These are phyloP conservation scores for Madurella fahalii DNA, from an alignment of 2,329 filamentous ascomycete genomes.

Conservation along the genomic window DNA sequence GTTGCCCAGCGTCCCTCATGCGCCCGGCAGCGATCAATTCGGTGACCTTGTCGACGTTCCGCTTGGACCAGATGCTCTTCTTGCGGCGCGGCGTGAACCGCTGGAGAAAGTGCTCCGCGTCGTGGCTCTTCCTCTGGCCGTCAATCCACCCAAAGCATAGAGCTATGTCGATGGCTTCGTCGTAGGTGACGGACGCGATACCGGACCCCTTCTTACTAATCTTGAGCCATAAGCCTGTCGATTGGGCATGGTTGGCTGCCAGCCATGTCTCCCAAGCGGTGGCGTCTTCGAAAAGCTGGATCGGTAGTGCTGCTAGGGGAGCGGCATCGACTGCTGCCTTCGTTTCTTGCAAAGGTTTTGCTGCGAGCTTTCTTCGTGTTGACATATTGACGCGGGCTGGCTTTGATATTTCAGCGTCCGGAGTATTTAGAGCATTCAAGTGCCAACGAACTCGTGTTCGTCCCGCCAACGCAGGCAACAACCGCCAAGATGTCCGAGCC, in stretches of 20 bases:
- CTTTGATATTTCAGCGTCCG: not conserved
- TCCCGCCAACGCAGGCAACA: not conserved
- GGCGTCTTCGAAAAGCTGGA: slow-evolving; percentile 29
- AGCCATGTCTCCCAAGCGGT: slow-evolving; percentile 38
- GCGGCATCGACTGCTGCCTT: not conserved
- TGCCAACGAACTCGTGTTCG: not conserved
- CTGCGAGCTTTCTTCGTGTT: slow-evolving; percentile 5
- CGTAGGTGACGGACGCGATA: slow-evolving; percentile 43
- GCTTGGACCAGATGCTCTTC: slow-evolving; percentile 55
- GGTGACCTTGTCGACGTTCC: slow-evolving; percentile 52
- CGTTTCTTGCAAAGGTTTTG: slow-evolving; percentile 1
- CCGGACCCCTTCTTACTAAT: slow-evolving; percentile 45
- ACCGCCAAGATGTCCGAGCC: not conserved
- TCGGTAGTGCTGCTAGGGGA: slow-evolving; percentile 13
- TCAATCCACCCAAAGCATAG: slow-evolving; percentile 63
- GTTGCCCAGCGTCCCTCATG: slow-evolving; percentile 46
- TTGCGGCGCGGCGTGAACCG: slow-evolving; percentile 55
- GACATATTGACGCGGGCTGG: not conserved
- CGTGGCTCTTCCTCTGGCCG: slow-evolving; percentile 46
- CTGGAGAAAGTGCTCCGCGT: slow-evolving; percentile 48
- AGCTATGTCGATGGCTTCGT: slow-evolving; percentile 51
- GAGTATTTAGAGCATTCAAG: not conserved
- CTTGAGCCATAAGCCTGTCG: slow-evolving; percentile 43
- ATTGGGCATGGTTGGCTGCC: slow-evolving; percentile 32
- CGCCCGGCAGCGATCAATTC: slow-evolving; percentile 41